A percentile compares a stretch with the other conserved stretches of the same genome.
These are phyloP conservation scores for Fraxinus sp. DNA, from an alignment of 305 asterid genomes.

Conservation along the genomic window DNA sequence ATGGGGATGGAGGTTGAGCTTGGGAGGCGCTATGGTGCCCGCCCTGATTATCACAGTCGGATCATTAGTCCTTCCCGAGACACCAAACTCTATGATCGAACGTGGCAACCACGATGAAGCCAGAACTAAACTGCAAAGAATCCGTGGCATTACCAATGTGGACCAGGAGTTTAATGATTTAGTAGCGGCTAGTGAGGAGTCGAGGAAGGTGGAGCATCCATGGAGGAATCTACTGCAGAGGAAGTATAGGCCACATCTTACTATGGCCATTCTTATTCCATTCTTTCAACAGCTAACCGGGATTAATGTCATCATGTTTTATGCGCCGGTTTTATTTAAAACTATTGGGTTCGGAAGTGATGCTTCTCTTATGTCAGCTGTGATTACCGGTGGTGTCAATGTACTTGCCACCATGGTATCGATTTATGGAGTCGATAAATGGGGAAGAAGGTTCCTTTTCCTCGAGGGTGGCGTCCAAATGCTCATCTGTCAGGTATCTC, in stretches of 20 bases:
- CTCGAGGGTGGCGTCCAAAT: slow-evolving; percentile 74
- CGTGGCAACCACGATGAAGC: slow-evolving; percentile 67
- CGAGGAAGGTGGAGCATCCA: slow-evolving; percentile 58
- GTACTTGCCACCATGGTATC: slow-evolving; percentile 60
- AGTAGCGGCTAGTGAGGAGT: slow-evolving; percentile 69
- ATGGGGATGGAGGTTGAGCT: slow-evolving; percentile 70
- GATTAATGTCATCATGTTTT: slow-evolving; percentile 77
- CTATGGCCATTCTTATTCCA: slow-evolving; percentile 73
- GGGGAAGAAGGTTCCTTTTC: slow-evolving; percentile 80
- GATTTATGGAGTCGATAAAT: slow-evolving; percentile 71
- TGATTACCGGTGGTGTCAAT: slow-evolving; percentile 64
- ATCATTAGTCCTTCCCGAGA: slow-evolving; percentile 80
- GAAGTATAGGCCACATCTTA: slow-evolving; percentile 75
- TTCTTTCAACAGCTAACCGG: slow-evolving; percentile 85
- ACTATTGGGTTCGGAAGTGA: slow-evolving; percentile 68
- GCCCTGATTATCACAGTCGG: slow-evolving; percentile 73
- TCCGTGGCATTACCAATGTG: slow-evolving; percentile 58
- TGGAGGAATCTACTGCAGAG: slow-evolving; percentile 62
- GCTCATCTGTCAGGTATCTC: slow-evolving; percentile 66
- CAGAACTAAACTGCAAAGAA: slow-evolving; percentile 38
- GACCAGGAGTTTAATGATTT: slow-evolving; percentile 75
- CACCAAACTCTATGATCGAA: slow-evolving; percentile 81
- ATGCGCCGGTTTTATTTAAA: slow-evolving; percentile 73
- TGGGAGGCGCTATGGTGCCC: slow-evolving; percentile 83
- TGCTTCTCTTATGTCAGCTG: slow-evolving; percentile 79